A percentile compares a stretch with the other conserved stretches of the same genome.
These are phyloP conservation scores for Macaranga tanarius DNA, from an alignment of 441 rosid species.

Conservation along the genomic window DNA sequence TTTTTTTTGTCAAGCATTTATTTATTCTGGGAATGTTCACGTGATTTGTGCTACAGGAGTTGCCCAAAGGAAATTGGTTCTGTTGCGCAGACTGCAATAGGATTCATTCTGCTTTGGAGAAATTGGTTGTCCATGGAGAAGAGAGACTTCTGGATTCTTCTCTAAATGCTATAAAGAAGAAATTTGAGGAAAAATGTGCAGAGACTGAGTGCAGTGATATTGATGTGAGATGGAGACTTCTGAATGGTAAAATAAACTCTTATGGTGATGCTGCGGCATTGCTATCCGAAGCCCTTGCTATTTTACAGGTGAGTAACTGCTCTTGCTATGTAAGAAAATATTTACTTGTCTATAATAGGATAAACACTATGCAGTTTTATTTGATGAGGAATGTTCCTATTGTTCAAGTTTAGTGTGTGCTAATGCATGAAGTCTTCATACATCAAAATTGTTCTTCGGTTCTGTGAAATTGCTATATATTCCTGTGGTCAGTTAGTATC, in stretches of 20 bases:
- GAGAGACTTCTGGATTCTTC: constrained; percentile 63
- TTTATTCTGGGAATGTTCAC: constrained; percentile 22
- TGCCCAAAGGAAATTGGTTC: constrained; percentile 90
- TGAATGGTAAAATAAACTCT: constrained; percentile 53
- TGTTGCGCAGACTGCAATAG: constrained; percentile 62
- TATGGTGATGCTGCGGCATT: constrained; percentile 47
- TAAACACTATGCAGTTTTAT: not conserved
- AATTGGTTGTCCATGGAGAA: constrained; percentile 59
- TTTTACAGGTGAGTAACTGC: constrained; percentile 66
- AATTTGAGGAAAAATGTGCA: constrained; percentile 36
- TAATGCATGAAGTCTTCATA: not conserved
- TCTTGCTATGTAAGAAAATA: not conserved
- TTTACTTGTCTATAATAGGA: constrained; percentile 6
- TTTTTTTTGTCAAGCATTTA: constrained; percentile 7
- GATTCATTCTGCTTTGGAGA: constrained; percentile 55
- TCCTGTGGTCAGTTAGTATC: constrained; percentile 1
- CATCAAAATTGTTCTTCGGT: not conserved
- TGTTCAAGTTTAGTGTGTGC: not conserved
- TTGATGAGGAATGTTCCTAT: not conserved
- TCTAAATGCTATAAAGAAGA: constrained; percentile 48
- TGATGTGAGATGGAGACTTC: constrained; percentile 92
- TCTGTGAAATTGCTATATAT: not conserved
- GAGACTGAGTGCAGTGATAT: constrained; percentile 32
- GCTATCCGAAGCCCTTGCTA: constrained; percentile 66
- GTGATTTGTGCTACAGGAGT: constrained; percentile 48